Percentiles rank a stretch among this genome's conserved stretches.
These are phyloP conservation scores for Croton setiger DNA, from an alignment of 441 rosid genomes.

Conservation along the genomic window DNA sequence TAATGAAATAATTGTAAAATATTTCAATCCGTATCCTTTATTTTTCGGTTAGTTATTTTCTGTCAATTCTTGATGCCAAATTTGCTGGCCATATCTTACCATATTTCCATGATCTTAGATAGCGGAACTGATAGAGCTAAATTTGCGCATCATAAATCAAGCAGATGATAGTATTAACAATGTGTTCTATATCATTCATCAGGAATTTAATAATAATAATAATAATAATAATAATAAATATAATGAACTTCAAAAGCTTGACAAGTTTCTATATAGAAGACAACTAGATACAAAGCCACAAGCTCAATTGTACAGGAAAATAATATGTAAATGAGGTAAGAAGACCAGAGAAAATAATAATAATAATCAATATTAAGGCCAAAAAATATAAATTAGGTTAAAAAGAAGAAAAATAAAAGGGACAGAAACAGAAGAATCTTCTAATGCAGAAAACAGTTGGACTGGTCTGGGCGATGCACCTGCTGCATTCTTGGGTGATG, in stretches of 20 bases:
- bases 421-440: not conserved
- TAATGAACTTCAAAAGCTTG: conserved; percentile 6
- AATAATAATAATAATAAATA: not conserved
- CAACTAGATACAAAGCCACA: conserved; percentile 36
- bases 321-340: conserved; percentile 5
- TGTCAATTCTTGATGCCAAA: not conserved
- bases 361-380: conserved; percentile 9
- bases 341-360: not conserved
- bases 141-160: not conserved
- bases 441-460: conserved; percentile 10
- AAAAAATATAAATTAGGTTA: not conserved
- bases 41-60: not conserved
- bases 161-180: not conserved
- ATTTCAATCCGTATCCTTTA: not conserved
- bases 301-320: conserved; percentile 36
- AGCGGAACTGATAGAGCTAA: not conserved
- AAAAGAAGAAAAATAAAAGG: not conserved
- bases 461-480: conserved; percentile 17
- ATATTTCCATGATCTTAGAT: too few relatives aligned
- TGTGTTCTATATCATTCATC: not conserved
- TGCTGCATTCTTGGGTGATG: conserved; percentile 18
- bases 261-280: conserved; percentile 23
- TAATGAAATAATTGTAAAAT: conserved; percentile 29
- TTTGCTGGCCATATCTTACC: not conserved
- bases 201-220: not conserved